These are phyloP conservation scores for Lachnellula occidentalis DNA, from an alignment of 2,329 filamentous ascomycete species.

Conservation along the genomic window DNA sequence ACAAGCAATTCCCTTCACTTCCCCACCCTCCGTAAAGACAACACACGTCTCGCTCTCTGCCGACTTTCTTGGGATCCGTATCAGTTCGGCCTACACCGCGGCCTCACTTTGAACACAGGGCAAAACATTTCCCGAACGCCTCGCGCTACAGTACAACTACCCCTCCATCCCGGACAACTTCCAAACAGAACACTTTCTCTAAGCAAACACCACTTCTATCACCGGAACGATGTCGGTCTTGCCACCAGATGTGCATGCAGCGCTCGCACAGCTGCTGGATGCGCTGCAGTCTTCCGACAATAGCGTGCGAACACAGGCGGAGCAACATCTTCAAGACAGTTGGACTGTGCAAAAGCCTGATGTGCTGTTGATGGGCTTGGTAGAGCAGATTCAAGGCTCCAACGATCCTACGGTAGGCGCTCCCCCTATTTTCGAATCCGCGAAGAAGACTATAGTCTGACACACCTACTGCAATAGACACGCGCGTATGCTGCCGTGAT, in stretches of 20 bases:
- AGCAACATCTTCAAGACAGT: conserved; percentile 84
- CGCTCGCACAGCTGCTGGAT: conserved; percentile 80
- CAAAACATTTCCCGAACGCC: neutral
- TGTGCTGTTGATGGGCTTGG: conserved; percentile 86
- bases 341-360: conserved; percentile 82
- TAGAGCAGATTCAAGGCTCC: conserved; percentile 82
- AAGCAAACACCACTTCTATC: neutral
- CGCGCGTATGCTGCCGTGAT: conserved; percentile 90
- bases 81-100: neutral
- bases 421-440: neutral
- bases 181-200: neutral
- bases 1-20: neutral
- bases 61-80: neutral
- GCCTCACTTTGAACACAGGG: neutral
- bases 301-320: conserved; percentile 73
- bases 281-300: conserved; percentile 90
- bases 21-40: neutral
- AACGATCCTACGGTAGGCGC: conserved; percentile 36
- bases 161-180: neutral
- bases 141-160: neutral
- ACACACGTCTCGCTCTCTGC: neutral
- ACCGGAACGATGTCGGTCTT: conserved; percentile 70
- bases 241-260: conserved; percentile 74
- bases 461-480: conserved; percentile 46
- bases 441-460: neutral